These are phyloP conservation scores for Agaricus blazei DNA, from an alignment of 768 basidiomycete species.

Conservation along the genomic window DNA sequence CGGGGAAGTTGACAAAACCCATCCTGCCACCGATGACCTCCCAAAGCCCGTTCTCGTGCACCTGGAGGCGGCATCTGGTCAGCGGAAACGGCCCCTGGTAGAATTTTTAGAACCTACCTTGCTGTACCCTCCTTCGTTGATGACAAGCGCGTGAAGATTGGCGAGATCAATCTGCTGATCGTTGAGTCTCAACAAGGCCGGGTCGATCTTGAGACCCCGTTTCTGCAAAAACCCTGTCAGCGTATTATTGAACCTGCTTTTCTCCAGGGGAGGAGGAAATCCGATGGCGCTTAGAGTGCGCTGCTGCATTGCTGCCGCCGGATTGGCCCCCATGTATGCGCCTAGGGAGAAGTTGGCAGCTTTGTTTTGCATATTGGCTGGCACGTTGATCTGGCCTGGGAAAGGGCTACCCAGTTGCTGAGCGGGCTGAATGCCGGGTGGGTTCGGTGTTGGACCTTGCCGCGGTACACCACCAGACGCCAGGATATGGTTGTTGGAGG, in stretches of 20 bases:
- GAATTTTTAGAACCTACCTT: constrained; percentile 31
- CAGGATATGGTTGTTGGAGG: constrained; percentile 8
- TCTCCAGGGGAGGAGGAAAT: constrained; percentile 41
- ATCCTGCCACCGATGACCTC: constrained; percentile 61
- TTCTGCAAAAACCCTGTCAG: constrained; percentile 45
- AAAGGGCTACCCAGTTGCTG: constrained; percentile 11
- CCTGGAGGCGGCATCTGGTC: constrained; percentile 29
- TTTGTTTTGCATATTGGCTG: constrained; percentile 10
- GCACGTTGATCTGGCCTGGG: constrained; percentile 5
- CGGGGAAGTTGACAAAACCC: constrained; percentile 62
- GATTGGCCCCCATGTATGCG: constrained; percentile 2
- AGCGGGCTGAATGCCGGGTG: constrained; percentile 8
- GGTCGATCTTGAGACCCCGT: constrained; percentile 34
- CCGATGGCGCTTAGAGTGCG: constrained; percentile 1
- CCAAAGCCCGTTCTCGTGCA: constrained; percentile 56
- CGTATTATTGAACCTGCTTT: constrained; percentile 44
- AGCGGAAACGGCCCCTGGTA: neutral
- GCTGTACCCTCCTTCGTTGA: constrained; percentile 47
- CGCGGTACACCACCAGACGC: neutral
- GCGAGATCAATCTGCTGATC: constrained; percentile 55
- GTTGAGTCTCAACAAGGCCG: constrained; percentile 42
- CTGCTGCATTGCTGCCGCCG: constrained; percentile 7
- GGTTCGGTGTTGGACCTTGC: constrained; percentile 5
- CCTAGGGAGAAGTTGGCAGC: neutral
- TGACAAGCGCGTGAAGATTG: constrained; percentile 51